A percentile compares a stretch with the other conserved stretches of the same genome.
Evolutionary conservation across 106 monocot genomes (phyloP).

Genomic region (Cymbidium sinense): DNA sequence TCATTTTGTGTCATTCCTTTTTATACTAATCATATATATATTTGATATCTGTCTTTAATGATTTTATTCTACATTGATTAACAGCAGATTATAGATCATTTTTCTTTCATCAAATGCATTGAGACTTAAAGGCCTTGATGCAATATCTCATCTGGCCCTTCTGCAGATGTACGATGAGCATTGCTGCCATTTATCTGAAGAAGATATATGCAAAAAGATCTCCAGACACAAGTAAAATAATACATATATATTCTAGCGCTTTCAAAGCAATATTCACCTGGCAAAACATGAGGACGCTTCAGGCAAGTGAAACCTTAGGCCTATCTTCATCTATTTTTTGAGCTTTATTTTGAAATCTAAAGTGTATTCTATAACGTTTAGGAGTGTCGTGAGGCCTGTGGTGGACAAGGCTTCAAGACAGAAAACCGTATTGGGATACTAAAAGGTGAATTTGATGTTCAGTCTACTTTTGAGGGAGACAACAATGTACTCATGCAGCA

Average conservation of each 20-base stretch:
- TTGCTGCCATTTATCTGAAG: slow-evolving; percentile 61
- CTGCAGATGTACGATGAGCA: slow-evolving; percentile 82
- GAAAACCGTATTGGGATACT: slow-evolving; percentile 80
- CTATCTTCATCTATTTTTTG: not conserved
- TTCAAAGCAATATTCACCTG: slow-evolving; percentile 73
- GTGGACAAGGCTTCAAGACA: slow-evolving; percentile 97
- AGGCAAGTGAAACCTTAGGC: slow-evolving; percentile 27
- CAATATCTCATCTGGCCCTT: too few species aligned
- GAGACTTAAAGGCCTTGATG: too few species aligned
- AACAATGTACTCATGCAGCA: slow-evolving; percentile 97
- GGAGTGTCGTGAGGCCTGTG: slow-evolving; percentile 98
- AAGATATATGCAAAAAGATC: slow-evolving; percentile 64
- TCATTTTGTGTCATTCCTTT: not conserved
- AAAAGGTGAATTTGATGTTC: slow-evolving; percentile 90
- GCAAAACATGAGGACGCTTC: slow-evolving; percentile 95
- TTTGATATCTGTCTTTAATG: not conserved
- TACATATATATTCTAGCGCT: slow-evolving; percentile 93
- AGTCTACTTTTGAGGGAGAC: slow-evolving; percentile 97
- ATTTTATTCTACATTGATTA: not conserved
- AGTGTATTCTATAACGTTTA: slow-evolving; percentile 14
- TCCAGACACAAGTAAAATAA: slow-evolving; percentile 52
- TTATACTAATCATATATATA: not conserved
- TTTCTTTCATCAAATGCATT: not conserved
- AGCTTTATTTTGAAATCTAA: not conserved
- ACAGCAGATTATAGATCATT: not conserved